phyloP scores from a whole-genome alignment of 495 filamentous ascomycete genomes.

The Penicillium alfredii region DNA sequence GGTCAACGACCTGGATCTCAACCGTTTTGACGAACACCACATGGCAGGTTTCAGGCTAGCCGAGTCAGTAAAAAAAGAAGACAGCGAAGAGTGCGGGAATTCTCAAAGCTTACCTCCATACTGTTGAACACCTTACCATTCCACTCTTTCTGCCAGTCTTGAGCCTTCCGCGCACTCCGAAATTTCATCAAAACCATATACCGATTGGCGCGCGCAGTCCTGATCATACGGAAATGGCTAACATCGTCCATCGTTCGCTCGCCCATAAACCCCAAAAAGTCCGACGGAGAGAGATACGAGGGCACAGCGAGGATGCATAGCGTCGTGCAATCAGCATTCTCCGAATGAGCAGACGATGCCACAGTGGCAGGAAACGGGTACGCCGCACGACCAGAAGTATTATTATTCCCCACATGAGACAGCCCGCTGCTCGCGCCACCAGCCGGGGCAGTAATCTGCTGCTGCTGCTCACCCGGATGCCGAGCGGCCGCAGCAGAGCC shows the following conservation, averaged over 20 bases:
- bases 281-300: constrained; percentile 82
- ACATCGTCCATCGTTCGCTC: constrained; percentile 83
- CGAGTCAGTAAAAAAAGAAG: constrained; percentile 17
- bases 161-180: constrained; percentile 64
- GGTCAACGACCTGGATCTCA: constrained; percentile 46
- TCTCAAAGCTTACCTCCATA: constrained; percentile 74
- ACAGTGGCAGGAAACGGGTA: constrained; percentile 21
- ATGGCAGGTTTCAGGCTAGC: constrained; percentile 89
- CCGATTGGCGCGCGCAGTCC: constrained; percentile 78
- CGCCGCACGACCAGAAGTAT: constrained; percentile 3
- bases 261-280: constrained; percentile 89
- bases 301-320: constrained; percentile 93
- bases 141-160: constrained; percentile 76
- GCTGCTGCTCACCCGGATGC: constrained; percentile 23
- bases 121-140: constrained; percentile 94
- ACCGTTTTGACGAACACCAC: constrained; percentile 94
- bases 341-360: constrained; percentile 13
- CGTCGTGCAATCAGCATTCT: constrained; percentile 62
- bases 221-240: constrained; percentile 92
- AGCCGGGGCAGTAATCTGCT: neutral
- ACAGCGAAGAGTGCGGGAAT: constrained; percentile 1
- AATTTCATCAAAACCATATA: constrained; percentile 99
- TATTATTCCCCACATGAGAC: neutral
- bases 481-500: constrained; percentile 37
- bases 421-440: neutral